Evolutionary conservation across 169 alveolate species (phyloP), one percentile per base, ranked within the genome.

Genomic region (Ichthyophthirius multifiliis): DNA sequence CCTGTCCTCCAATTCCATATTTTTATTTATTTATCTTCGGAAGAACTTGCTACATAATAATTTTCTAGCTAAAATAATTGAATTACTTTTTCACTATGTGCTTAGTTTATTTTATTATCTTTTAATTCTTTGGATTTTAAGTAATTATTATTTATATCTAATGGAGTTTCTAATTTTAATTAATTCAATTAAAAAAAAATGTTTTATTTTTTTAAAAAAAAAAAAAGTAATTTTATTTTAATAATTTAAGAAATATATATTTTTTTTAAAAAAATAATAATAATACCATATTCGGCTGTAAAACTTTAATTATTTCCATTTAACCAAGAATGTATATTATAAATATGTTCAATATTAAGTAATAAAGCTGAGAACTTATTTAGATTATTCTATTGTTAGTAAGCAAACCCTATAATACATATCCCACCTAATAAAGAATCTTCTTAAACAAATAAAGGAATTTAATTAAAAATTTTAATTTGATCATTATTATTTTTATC

Each of bases 1-100:
- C 71, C 71, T 10, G 71, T 55, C 31, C 71, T 55, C 71, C 71
- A 55, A 55, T 55, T 55, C 71, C 71, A 55, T 27, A 55, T 39
- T 39, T 55, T 55, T 16, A 55, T 55, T 27, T 55, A 27, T 27
- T 55, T 55, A 55, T 55, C 71, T 55, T 55, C 71, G 13, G 71
- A 55, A 27, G 43, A 55, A 18, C 71, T 55, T 10, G 71, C 71
- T 3, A 39, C 71, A 55, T 55, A 55, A 6, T 20, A 55, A 10
- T 55, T 55, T 27, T 55, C 71, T 55, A 55, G 31, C 18, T 55
- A 27, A 27, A 55, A 55, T 55, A 55, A 27, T 34, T 39, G 13
- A 0, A 55, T 3, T 10, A 55, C 39, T 9, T 55, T 55, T 0
- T 39, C 71, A 23, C 12, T 55, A 9, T 55, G 71, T 0, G 71